Percentiles rank a stretch among this genome's conserved stretches.
Conservation (phyloP, 805 yeast species). For the Komagataella phaffii region DNA sequence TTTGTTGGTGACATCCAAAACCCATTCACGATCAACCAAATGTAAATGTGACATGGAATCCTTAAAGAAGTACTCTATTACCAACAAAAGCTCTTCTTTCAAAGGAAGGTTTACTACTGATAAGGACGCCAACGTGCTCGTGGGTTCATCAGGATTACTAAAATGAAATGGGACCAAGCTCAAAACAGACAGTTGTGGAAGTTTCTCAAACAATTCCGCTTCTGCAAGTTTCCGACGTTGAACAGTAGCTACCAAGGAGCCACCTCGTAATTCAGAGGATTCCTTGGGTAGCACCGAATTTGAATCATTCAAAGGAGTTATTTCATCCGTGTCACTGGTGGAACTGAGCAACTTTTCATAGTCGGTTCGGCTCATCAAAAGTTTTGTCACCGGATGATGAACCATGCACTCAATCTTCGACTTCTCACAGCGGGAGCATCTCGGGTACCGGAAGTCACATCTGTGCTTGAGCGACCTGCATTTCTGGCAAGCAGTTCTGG, state of each 20-base stretch:
- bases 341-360: background rate
- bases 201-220: background rate
- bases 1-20: background rate
- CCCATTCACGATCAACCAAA: background rate
- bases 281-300: background rate
- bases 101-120: background rate
- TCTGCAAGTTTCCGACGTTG: background rate
- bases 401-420: constrained; percentile 8
- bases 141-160: background rate
- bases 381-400: constrained; percentile 9
- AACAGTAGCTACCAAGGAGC: background rate
- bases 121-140: background rate
- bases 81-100: background rate
- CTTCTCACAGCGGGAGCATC: constrained; percentile 10
- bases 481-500: constrained; percentile 10
- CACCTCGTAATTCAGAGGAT: background rate
- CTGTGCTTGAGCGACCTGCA: constrained; percentile 12
- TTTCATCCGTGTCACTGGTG: background rate
- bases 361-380: constrained; percentile 1
- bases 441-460: constrained; percentile 12
- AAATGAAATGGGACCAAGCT: background rate
- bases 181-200: background rate
- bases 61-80: too few species aligned
- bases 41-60: background rate
- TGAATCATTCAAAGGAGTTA: background rate